phyloP scores from a whole-genome alignment of 805 yeast species.

The Saccharomycopsis microspora region DNA sequence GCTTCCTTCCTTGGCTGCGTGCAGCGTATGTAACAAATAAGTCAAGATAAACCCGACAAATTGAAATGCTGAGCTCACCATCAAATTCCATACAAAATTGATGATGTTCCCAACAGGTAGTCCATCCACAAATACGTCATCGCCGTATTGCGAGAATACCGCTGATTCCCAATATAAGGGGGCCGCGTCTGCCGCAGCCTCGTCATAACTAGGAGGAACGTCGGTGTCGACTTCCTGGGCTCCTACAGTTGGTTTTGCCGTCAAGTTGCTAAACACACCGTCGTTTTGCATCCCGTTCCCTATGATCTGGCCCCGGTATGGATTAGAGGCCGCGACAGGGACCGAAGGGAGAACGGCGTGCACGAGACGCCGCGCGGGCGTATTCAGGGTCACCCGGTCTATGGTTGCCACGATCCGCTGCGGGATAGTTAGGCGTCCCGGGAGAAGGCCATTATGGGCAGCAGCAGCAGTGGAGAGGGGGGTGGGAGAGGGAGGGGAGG shows the following conservation, averaged over 20 bases:
- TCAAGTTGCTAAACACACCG: constrained; percentile 86
- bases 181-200: constrained; percentile 85
- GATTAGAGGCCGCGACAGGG: not conserved
- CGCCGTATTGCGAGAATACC: constrained; percentile 67
- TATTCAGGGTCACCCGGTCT: constrained; percentile 12
- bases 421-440: not conserved
- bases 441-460: not conserved
- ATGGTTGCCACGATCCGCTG: not conserved
- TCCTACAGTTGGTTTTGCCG: constrained; percentile 59
- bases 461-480: no score
- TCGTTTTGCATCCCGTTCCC: constrained; percentile 40
- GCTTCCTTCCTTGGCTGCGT: constrained; percentile 94
- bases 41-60: constrained; percentile 88
- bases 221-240: constrained; percentile 28
- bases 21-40: constrained; percentile 86
- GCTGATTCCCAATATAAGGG: constrained; percentile 97
- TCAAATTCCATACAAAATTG: constrained; percentile 79
- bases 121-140: constrained; percentile 90
- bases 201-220: constrained; percentile 80
- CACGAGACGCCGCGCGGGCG: constrained; percentile 11
- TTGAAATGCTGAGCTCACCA: constrained; percentile 87
- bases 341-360: constrained; percentile 10
- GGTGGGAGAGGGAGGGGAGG: no score
- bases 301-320: constrained; percentile 14
- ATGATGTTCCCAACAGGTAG: constrained; percentile 91